A percentile compares a stretch with the other conserved stretches of the same genome.
These are phyloP conservation scores for Ottelia alismoides DNA, from an alignment of 106 monocot species.

Conservation along the genomic window DNA sequence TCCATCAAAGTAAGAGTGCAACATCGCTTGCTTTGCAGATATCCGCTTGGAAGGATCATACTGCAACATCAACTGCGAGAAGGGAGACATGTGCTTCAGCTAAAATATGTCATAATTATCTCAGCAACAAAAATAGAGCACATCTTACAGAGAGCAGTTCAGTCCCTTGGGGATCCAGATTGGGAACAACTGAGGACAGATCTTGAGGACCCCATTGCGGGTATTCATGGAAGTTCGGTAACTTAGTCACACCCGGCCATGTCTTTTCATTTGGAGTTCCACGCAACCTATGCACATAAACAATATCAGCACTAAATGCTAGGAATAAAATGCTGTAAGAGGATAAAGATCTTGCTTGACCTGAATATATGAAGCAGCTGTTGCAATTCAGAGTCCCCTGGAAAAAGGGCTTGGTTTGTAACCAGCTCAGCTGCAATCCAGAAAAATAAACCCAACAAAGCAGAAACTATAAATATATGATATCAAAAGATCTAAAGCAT, in stretches of 20 bases:
- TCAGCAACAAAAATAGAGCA: neutral
- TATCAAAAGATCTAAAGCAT: no score
- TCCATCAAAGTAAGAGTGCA: slow-evolving; percentile 81
- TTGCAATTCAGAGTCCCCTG: slow-evolving; percentile 91
- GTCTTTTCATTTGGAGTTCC: slow-evolving; percentile 87
- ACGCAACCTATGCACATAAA: slow-evolving; percentile 31
- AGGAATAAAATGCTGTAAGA: neutral
- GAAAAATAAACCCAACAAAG: no score
- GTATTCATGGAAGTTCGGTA: slow-evolving; percentile 88
- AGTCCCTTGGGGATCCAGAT: slow-evolving; percentile 44
- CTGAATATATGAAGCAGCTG: slow-evolving; percentile 94
- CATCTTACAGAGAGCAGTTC: slow-evolving; percentile 79
- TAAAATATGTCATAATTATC: neutral
- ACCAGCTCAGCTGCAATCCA: slow-evolving; percentile 77
- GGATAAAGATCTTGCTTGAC: slow-evolving; percentile 6
- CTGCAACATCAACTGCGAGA: slow-evolving; percentile 69
- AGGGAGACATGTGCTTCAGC: neutral
- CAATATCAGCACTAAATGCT: neutral
- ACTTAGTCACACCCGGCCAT: slow-evolving; percentile 85
- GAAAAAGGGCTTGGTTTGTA: slow-evolving; percentile 73
- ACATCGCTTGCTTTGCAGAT: slow-evolving; percentile 74
- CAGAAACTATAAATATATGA: no score
- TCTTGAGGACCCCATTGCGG: slow-evolving; percentile 70
- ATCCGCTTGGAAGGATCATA: slow-evolving; percentile 79
- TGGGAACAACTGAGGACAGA: slow-evolving; percentile 38